Conservation (phyloP, 169 alveolate species). For the Plasmodium vinckei region DNA sequence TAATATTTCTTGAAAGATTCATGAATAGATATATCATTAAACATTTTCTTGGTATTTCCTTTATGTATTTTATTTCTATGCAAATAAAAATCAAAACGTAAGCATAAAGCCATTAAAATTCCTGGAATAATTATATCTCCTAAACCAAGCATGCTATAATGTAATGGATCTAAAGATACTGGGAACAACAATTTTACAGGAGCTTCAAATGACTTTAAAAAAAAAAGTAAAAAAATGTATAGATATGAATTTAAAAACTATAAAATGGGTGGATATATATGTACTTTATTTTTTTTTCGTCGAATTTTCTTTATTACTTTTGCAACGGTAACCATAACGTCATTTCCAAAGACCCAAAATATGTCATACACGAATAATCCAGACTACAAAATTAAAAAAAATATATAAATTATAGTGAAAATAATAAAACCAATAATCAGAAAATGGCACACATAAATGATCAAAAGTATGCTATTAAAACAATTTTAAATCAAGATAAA, state of each 20-base stretch:
- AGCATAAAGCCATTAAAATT: constrained; percentile 91
- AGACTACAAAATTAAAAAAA: constrained; percentile 25
- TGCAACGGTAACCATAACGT: constrained; percentile 96
- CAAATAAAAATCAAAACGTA: constrained; percentile 89
- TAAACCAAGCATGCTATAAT: constrained; percentile 92
- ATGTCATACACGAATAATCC: constrained; percentile 94
- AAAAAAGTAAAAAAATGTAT: background rate
- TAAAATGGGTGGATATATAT: background rate
- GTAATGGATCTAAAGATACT: constrained; percentile 82
- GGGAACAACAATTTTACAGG: constrained; percentile 94
- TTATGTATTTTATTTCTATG: constrained; percentile 53
- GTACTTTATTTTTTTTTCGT: background rate
- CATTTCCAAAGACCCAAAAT: constrained; percentile 96
- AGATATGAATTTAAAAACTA: background rate
- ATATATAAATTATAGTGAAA: background rate
- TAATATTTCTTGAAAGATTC: constrained; percentile 70
- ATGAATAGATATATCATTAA: constrained; percentile 61
- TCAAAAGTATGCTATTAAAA: too few species aligned
- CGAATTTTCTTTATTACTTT: constrained; percentile 50
- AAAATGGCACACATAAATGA: background rate
- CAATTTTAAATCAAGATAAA: background rate
- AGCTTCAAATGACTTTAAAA: constrained; percentile 86
- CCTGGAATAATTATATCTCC: constrained; percentile 97
- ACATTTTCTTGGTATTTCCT: constrained; percentile 74
- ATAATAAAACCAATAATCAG: background rate